phyloP scores from a whole-genome alignment of 345 rosid species.

The Lumnitzera littorea region DNA sequence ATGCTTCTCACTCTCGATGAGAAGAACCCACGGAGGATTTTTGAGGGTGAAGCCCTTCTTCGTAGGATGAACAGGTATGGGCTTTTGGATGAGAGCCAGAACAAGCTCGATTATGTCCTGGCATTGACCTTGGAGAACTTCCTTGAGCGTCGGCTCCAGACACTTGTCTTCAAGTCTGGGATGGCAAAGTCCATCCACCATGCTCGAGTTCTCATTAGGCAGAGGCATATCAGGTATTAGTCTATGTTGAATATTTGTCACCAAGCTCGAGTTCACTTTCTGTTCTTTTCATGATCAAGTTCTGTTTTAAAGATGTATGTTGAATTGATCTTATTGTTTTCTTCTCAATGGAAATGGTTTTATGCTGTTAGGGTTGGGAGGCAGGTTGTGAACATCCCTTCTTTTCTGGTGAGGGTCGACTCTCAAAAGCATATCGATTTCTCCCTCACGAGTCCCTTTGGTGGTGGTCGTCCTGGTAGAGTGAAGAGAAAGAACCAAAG shows the following conservation, averaged over 20 bases:
- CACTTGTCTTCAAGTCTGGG: conserved; percentile 57
- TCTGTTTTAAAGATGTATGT: neutral
- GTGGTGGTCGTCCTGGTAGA: conserved; percentile 66
- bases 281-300: no score
- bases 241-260: neutral
- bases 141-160: conserved; percentile 65
- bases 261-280: neutral
- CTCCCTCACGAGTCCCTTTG: conserved; percentile 60
- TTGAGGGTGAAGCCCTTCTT: conserved; percentile 58
- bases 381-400: conserved; percentile 65
- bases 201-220: conserved; percentile 61
- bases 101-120: conserved; percentile 71
- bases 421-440: conserved; percentile 68
- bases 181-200: conserved; percentile 70
- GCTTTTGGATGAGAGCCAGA: conserved; percentile 60
- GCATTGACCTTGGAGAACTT: conserved; percentile 65
- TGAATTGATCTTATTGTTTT: neutral
- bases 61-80: conserved; percentile 58
- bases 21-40: conserved; percentile 48
- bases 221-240: conserved; percentile 54
- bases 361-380: conserved; percentile 48
- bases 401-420: conserved; percentile 66
- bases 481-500: conserved; percentile 62
- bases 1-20: conserved; percentile 52
- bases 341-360: no score